Evolutionary conservation across 2,329 filamentous ascomycete genomes (phyloP).

Genomic region (Colletotrichum simmondsii): DNA sequence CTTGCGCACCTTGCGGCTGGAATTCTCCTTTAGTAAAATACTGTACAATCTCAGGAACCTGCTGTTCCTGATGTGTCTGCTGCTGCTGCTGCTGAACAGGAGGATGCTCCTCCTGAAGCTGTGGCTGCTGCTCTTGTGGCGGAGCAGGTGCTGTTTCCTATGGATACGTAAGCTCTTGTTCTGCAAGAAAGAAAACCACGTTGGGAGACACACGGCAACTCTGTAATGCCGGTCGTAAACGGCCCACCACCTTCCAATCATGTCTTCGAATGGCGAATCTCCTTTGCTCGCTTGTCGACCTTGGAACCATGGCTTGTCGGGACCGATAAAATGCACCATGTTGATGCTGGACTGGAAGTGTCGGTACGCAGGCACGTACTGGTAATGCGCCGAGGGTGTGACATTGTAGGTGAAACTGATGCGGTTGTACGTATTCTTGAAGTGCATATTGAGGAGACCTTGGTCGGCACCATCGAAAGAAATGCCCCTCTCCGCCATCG

Average conservation of each 20-base stretch:
- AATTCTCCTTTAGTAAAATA: slow-evolving; percentile 67
- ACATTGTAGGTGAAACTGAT: slow-evolving; percentile 97
- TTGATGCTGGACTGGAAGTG: slow-evolving; percentile 92
- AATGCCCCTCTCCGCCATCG: slow-evolving; percentile 85
- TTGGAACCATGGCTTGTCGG: slow-evolving; percentile 87
- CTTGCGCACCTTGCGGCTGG: slow-evolving; percentile 45
- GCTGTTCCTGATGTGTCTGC: slow-evolving; percentile 16
- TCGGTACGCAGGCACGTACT: slow-evolving; percentile 94
- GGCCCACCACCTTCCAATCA: slow-evolving; percentile 91
- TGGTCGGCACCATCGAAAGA: slow-evolving; percentile 98
- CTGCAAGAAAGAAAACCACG: neutral
- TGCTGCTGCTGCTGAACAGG: neutral
- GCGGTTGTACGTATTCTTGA: slow-evolving; percentile 83
- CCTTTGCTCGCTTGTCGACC: slow-evolving; percentile 67
- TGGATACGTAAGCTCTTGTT: neutral
- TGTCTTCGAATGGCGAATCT: slow-evolving; percentile 79
- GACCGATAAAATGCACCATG: slow-evolving; percentile 94
- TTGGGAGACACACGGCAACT: slow-evolving; percentile 53
- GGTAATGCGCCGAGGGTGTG: slow-evolving; percentile 95
- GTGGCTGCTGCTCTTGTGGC: neutral
- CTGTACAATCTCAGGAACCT: slow-evolving; percentile 54
- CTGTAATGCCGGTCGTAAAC: slow-evolving; percentile 91
- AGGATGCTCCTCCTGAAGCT: neutral
- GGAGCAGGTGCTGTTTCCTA: slow-evolving; percentile 11
- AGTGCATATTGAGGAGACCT: slow-evolving; percentile 95